Evolutionary conservation across 23 red algal genomes (phyloP).

Genomic region (Rhodosorus marinus): DNA sequence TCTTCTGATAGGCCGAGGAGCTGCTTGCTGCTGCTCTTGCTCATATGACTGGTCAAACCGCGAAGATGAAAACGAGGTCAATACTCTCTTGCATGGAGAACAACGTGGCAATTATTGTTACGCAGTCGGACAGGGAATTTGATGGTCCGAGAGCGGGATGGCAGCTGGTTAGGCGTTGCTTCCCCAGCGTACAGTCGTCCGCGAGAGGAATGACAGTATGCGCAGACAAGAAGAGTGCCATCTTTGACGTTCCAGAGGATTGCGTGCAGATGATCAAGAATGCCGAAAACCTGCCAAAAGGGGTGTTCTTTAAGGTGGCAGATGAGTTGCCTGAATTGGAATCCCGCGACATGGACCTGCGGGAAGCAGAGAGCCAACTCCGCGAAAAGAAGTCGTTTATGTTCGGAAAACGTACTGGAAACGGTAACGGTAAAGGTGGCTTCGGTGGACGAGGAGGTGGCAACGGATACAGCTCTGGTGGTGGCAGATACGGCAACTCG

Average conservation of each 20-base stretch:
- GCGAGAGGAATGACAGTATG: no score
- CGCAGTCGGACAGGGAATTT: no score
- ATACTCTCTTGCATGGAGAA: conserved; percentile 36
- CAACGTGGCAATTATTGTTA: conserved; percentile 12
- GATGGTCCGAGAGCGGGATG: no score
- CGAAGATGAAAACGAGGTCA: conserved; percentile 11
- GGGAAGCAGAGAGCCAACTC: neutral
- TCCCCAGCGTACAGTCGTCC: no score
- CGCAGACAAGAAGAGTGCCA: no score
- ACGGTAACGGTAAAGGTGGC: neutral
- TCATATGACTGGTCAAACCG: conserved; percentile 28
- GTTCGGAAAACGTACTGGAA: neutral
- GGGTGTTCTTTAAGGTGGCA: neutral
- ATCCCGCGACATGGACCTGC: neutral
- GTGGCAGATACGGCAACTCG: neutral
- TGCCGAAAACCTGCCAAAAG: neutral
- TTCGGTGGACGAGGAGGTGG: neutral
- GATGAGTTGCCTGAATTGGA: neutral
- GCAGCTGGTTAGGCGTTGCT: no score
- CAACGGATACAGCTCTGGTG: neutral
- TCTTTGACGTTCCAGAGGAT: conserved; percentile 25
- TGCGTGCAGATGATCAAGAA: conserved; percentile 4
- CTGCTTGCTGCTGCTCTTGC: conserved; percentile 33
- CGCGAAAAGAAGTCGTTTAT: neutral
- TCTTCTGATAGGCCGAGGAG: no score